Conservation (phyloP, 352 stramenopile species). For the Phytopythium montanum region DNA sequence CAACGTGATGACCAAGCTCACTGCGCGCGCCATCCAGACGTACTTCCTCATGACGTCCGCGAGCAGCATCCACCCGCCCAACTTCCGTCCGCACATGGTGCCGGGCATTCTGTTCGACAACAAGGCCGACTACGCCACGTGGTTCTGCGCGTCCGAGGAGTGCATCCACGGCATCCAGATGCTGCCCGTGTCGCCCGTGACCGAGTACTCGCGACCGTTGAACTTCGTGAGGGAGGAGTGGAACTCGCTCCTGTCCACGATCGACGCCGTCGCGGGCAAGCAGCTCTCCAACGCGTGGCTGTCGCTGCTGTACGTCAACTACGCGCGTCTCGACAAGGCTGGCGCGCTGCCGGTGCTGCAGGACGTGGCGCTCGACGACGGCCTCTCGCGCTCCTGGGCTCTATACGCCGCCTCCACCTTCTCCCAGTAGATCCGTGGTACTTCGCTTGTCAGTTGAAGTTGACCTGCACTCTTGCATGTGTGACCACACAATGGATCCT, state of each 20-base stretch:
- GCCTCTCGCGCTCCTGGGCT: slow-evolving; percentile 77
- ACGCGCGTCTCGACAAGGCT: slow-evolving; percentile 49
- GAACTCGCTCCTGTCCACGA: slow-evolving; percentile 14
- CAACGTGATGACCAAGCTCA: slow-evolving; percentile 56
- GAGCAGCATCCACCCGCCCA: slow-evolving; percentile 48
- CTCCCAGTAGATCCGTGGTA: slow-evolving; percentile 17
- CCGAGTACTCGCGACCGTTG: slow-evolving; percentile 48
- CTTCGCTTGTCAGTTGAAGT: too few species aligned
- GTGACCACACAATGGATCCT: too few species aligned
- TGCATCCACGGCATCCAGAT: slow-evolving; percentile 84
- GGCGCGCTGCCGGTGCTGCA: slow-evolving; percentile 50
- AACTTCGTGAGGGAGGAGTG: slow-evolving; percentile 64
- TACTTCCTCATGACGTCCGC: slow-evolving; percentile 69
- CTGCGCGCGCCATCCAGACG: slow-evolving; percentile 43
- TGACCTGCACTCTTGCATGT: too few species aligned
- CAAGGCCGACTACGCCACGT: slow-evolving; percentile 78
- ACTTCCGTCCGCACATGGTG: slow-evolving; percentile 44
- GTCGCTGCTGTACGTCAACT: slow-evolving; percentile 72
- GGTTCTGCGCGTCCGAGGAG: slow-evolving; percentile 60
- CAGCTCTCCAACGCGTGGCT: slow-evolving; percentile 52
- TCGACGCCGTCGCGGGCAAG: slow-evolving; percentile 1
- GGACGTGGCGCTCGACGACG: slow-evolving; percentile 60
- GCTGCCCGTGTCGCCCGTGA: slow-evolving; percentile 59
- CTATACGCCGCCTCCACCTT: slow-evolving; percentile 57
- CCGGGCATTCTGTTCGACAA: slow-evolving; percentile 78